Base-by-base conservation (phyloP, 2,329 filamentous ascomycete species). In the Botryotinia convoluta region DNA sequence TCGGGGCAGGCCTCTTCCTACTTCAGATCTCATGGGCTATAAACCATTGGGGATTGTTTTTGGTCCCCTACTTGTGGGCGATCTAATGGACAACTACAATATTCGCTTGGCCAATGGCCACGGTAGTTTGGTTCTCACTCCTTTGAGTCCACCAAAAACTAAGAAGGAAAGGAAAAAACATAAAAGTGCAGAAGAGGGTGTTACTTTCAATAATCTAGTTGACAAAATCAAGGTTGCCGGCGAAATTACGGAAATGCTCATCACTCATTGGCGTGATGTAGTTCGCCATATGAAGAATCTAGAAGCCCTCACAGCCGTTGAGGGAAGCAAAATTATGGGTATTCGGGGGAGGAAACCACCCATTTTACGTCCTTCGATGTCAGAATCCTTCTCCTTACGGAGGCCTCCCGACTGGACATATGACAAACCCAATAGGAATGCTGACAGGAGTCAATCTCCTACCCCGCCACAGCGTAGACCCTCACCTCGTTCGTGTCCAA, bases 201-300 rank as follows among this genome's bases (percentile, higher is more conserved):
- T 62, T 29, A 54, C 76, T 12, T 77, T 79, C 54, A 75, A 77
- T 32, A 77, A 76, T 26, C 73, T 77, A 57, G 74, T 91, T 29
- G 86, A 90, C 81, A 91, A 88, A 76, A 83, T 90, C 35, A 83
- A 85, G 62, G 81, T 90, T 71, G 89, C 88, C 18, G 90, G 89
- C 74, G 82, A 82, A 45, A 86, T 92, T 44, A 83, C 88, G 0
- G 88, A 91, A 79, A 91, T 92, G 89, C 82, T 92, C 8, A 88
- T 92, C 67, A 83, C 86, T 1, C 86, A 91, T 75, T 92, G 90
- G 91, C 84, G 87, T 73, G 89, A 91, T 65, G 84, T 91, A 18
- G 87, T 91, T 61, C 83, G 85, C 57, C 87, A 92, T 73, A 86
- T 92, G 83, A 87, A 83, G 73, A 84, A 82, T 60, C 78, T 90